Base-by-base conservation (phyloP, 1,139 yeast genomes). In the Zygosaccharomyces pseudobailii region DNA sequence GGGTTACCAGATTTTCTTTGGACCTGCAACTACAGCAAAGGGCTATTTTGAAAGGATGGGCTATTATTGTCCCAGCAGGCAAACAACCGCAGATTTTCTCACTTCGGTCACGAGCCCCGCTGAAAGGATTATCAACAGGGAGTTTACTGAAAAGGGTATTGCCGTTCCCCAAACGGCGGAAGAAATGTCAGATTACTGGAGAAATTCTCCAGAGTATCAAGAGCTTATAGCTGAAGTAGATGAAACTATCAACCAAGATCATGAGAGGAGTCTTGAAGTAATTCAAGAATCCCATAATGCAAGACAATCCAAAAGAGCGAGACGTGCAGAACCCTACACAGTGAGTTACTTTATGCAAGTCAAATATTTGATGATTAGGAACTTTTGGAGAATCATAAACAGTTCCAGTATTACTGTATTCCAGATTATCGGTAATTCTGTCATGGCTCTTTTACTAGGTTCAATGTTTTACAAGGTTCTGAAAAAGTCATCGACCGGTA, bases 81-180 rank as follows among this genome's bases (percentile, higher is more conserved):
- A 84, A 70, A 84, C 95, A 7, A 83, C 92, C 49, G 87, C 90
- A n/a, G 96, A 87, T 64, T 87, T 78, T 66, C 71, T 87, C 59
- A 87, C 95, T 2, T 80, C 94, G 1, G 71, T 87, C 42, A 84
- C 95, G 3, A 82, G 82, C 57, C 90, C 95, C 5, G 68, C 73
- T 4, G 94, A 84, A 65, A 77, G 94, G 66, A 66, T 71, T 9
- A 66, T 77, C 5, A 61, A 62, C 35, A 40, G 52, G 45, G 63
- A 58, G 5, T 57, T 43, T 45, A 30, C 55, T 3, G 67, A 67
- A 49, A 65, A 70, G 19, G 94, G 90, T 2, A 75, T 59, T 50
- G 70, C 68, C 49, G 88, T 84, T 35, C 95, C 96, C 36, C 72
- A 75, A 48, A 80, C 89, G 8, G 78, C 95, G 5, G 70, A 71